These are phyloP conservation scores for Schwanniomyces etchellsii DNA, from an alignment of 1,139 yeast genomes.

Conservation along the genomic window DNA sequence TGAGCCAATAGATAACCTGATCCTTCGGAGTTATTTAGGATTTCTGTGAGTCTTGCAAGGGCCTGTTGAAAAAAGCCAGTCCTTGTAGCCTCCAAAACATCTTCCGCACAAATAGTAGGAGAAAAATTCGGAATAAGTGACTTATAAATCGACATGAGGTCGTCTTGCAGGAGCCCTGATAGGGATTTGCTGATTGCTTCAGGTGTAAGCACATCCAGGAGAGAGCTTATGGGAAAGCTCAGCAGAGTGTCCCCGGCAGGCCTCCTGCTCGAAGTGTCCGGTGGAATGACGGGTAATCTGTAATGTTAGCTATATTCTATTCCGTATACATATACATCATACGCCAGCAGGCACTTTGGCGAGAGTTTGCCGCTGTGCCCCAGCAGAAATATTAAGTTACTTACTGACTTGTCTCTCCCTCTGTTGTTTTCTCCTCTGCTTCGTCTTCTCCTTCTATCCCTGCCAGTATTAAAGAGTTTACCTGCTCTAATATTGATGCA, in stretches of 20 bases:
- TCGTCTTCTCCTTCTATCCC: constrained; percentile 42
- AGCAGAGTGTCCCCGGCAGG: constrained; percentile 1
- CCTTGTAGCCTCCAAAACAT: constrained; percentile 41
- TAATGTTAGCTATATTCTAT: constrained; percentile 1
- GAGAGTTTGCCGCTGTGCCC: too few relatives aligned
- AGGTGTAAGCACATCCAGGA: constrained; percentile 38
- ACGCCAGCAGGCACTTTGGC: too few relatives aligned
- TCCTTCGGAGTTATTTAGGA: constrained; percentile 34
- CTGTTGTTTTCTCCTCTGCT: constrained; percentile 25
- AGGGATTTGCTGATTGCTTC: constrained; percentile 36
- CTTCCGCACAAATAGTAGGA: constrained; percentile 28
- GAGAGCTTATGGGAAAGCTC: constrained; percentile 20
- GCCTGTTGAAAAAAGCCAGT: constrained; percentile 53
- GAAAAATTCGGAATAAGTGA: constrained; percentile 41
- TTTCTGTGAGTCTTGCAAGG: constrained; percentile 37
- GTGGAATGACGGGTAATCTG: background rate
- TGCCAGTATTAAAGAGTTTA: constrained; percentile 47
- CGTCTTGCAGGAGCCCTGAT: constrained; percentile 26
- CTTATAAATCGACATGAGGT: constrained; percentile 31
- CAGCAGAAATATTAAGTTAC: background rate
- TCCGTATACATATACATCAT: background rate
- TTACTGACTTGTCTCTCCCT: constrained; percentile 1
- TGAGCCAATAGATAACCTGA: constrained; percentile 51
- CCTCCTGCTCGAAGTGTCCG: background rate
- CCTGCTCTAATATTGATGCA: constrained; percentile 42